Evolutionary conservation across 1,284 basidiomycete species (phyloP).

Genomic region (Wolfiporia cocos): DNA sequence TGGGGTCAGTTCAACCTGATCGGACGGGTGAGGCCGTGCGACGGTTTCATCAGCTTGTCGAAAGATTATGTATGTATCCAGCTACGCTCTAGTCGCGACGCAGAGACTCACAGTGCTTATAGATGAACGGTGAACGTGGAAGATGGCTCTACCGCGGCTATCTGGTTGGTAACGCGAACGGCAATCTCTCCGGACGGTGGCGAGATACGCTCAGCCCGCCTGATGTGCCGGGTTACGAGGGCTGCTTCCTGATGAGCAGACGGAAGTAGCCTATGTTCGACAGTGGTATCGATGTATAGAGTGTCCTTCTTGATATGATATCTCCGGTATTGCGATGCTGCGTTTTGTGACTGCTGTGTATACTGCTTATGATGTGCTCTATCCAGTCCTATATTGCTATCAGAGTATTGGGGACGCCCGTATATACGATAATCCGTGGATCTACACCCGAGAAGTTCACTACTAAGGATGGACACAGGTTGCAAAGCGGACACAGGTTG

Average conservation of each 20-base stretch:
- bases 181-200: slow-evolving; percentile 68
- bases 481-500: too few species aligned
- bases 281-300: too few species aligned
- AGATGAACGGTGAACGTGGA: slow-evolving; percentile 65
- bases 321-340: too few species aligned
- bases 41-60: slow-evolving; percentile 63
- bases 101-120: too few species aligned
- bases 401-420: too few species aligned
- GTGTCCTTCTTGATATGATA: too few species aligned
- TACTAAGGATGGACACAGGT: too few species aligned
- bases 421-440: too few species aligned
- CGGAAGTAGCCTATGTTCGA: slow-evolving; percentile 26
- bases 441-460: too few species aligned
- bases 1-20: slow-evolving; percentile 74
- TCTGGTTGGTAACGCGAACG: slow-evolving; percentile 56
- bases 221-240: slow-evolving; percentile 60
- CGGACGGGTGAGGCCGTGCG: slow-evolving; percentile 62
- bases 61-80: slow-evolving; percentile 64
- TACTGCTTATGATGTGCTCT: too few species aligned
- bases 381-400: too few species aligned
- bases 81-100: not conserved
- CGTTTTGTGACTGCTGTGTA: too few species aligned
- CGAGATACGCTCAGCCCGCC: slow-evolving; percentile 62
- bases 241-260: slow-evolving; percentile 69
- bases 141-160: slow-evolving; percentile 76